Base-by-base conservation (phyloP, 2,329 filamentous ascomycete genomes). In the Ophiostoma novo-ulmi region DNA sequence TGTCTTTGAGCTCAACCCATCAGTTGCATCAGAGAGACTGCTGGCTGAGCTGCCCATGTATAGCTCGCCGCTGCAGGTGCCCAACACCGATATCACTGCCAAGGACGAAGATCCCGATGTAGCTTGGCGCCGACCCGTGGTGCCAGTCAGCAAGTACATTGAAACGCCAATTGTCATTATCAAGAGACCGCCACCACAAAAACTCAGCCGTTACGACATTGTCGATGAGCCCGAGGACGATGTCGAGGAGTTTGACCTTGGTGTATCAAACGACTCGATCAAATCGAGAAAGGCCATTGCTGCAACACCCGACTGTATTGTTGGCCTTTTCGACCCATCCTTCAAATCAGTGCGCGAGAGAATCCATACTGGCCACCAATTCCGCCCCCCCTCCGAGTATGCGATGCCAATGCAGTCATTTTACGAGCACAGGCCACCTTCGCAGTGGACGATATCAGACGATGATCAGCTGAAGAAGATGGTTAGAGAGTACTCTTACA, bases 401-500 rank as follows among this genome's bases (percentile, higher is more conserved):
- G 87, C 88, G 0, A 98, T 98, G 94, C 95, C 95, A 0, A 87
- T 90, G 1, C 91, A 94, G 75, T 88, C 86, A 69, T 99, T 98
- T 80, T 98, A 97, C 76, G 94, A 99, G 79, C 90, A 87, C 73
- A 87, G 95, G 55, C 88, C 85, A 69, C 89, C 93, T 1, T 98
- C 95, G 3, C 93, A 97, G 77, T 99, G 95, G 95, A 92, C 93
- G 0, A 86, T 88, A 77, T 84, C 90, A 2, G 95, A 99, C 78
- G 95, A 99, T 75, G 94, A 98, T 75, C 93, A 97, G 79, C 83
- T 99, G 7, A 89, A 92, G 70, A 86, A 85, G 65, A 84, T 97
- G 58, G 95, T 97, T 22, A 91, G 93, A 75, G 93, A 98, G 73
- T 97, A 95, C 77, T 93, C 93, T 0, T 98, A 97, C 82, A 99